Evolutionary conservation across 2,329 filamentous ascomycete genomes (phyloP).

Genomic region (Cercospora sp.): DNA sequence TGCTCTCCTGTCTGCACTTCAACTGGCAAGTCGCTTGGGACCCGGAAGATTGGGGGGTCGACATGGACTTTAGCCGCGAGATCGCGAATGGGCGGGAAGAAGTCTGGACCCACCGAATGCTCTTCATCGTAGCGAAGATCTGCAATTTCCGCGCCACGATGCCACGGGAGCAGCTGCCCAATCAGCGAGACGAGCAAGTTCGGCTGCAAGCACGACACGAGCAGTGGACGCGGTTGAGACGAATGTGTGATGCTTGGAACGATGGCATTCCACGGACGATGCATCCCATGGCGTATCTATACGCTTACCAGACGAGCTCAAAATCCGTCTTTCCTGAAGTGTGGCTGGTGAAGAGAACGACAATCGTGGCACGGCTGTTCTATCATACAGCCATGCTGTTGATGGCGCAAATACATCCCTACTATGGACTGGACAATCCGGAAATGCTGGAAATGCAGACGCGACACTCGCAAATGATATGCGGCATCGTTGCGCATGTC

Average conservation of each 20-base stretch:
- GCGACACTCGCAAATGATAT: constrained; percentile 79
- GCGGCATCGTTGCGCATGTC: constrained; percentile 82
- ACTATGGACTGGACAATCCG: constrained; percentile 57
- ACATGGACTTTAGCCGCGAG: constrained; percentile 67
- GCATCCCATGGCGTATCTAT: constrained; percentile 78
- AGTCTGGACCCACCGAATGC: constrained; percentile 81
- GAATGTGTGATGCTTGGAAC: constrained; percentile 82
- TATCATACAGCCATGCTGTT: constrained; percentile 86
- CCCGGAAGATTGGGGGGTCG: constrained; percentile 84
- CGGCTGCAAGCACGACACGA: constrained; percentile 64
- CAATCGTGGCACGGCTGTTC: constrained; percentile 78
- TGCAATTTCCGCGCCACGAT: constrained; percentile 78
- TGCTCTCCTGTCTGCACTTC: constrained; percentile 83
- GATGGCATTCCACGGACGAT: constrained; percentile 77
- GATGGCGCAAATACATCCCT: constrained; percentile 75
- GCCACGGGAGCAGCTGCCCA: constrained; percentile 54
- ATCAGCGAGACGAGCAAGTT: constrained; percentile 63
- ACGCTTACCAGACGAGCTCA: constrained; percentile 64
- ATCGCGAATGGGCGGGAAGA: constrained; percentile 69
- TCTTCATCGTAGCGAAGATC: constrained; percentile 85
- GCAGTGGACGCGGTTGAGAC: constrained; percentile 79
- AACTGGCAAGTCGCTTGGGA: constrained; percentile 88
- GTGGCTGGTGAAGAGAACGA: constrained; percentile 81
- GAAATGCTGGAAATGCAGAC: constrained; percentile 71
- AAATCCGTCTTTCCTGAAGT: constrained; percentile 82